Conservation (phyloP, 2,329 filamentous ascomycete species). For the Colletotrichum graminicola region DNA sequence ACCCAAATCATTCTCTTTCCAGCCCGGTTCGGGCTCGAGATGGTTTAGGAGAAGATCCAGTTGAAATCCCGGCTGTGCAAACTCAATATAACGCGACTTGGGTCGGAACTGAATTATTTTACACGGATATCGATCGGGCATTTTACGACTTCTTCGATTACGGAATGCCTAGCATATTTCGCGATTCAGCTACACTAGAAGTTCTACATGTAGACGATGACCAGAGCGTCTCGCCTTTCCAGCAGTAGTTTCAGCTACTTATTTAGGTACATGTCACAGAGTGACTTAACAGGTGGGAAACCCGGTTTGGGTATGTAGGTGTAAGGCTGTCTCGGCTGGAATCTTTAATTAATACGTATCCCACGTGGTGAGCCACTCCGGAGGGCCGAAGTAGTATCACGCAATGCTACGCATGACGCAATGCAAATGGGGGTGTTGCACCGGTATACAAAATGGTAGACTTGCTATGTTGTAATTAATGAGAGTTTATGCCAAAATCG, state of each 20-base stretch:
- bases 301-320: too few relatives aligned
- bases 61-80: background rate
- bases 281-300: too few relatives aligned
- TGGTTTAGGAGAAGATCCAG: background rate
- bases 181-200: slow-evolving; percentile 16
- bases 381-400: too few relatives aligned
- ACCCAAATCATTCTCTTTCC: background rate
- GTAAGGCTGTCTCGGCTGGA: too few relatives aligned
- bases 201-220: background rate
- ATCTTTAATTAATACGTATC: too few relatives aligned
- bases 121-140: slow-evolving; percentile 38
- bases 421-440: too few relatives aligned
- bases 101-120: slow-evolving; percentile 1
- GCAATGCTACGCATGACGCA: too few relatives aligned
- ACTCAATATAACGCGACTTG: slow-evolving; percentile 6
- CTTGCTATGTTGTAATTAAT: too few relatives aligned
- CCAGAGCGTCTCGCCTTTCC: background rate
- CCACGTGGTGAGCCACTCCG: too few relatives aligned
- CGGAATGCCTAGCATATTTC: slow-evolving; percentile 41
- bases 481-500: too few relatives aligned
- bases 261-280: too few relatives aligned
- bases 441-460: too few relatives aligned
- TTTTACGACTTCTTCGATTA: slow-evolving; percentile 43
- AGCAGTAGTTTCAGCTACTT: background rate
- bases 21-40: background rate